Percentiles rank a stretch among this genome's conserved stretches.
Conservation (phyloP, 805 yeast species). For the Wickerhamiella alocasiicola region DNA sequence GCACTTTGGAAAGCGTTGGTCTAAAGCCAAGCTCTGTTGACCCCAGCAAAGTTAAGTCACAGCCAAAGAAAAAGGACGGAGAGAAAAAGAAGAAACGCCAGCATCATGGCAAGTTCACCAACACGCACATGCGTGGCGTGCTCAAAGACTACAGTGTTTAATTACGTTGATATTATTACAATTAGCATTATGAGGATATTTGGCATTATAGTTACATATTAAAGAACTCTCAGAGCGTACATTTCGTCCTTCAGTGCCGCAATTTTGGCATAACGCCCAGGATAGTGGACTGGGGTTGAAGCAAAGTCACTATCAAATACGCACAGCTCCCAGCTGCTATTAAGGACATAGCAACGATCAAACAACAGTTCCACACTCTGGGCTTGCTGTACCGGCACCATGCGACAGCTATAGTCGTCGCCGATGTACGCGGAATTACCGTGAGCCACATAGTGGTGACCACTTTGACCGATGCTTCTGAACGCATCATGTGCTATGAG, state of each 20-base stretch:
- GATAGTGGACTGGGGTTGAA: neutral
- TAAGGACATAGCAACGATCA: neutral
- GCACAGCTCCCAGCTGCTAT: neutral
- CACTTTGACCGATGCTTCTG: neutral
- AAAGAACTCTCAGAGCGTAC: neutral
- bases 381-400: neutral
- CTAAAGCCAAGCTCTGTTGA: conserved; percentile 96
- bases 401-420: neutral
- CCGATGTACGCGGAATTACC: neutral
- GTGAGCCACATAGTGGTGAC: neutral
- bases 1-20: conserved; percentile 66
- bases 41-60: conserved; percentile 70
- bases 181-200: too few relatives aligned
- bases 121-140: conserved; percentile 92
- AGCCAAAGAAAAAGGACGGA: conserved; percentile 39
- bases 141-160: conserved; percentile 59
- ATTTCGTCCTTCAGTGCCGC: neutral
- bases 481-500: conserved; percentile 42
- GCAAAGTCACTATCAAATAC: neutral
- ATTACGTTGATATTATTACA: too few relatives aligned
- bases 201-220: too few relatives aligned
- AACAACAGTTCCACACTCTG: neutral
- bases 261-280: neutral
- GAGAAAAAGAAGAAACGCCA: conserved; percentile 73
- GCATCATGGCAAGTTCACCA: conserved; percentile 86